Evolutionary conservation across 2,329 filamentous ascomycete species (phyloP).

Genomic region (Fusarium sp.): DNA sequence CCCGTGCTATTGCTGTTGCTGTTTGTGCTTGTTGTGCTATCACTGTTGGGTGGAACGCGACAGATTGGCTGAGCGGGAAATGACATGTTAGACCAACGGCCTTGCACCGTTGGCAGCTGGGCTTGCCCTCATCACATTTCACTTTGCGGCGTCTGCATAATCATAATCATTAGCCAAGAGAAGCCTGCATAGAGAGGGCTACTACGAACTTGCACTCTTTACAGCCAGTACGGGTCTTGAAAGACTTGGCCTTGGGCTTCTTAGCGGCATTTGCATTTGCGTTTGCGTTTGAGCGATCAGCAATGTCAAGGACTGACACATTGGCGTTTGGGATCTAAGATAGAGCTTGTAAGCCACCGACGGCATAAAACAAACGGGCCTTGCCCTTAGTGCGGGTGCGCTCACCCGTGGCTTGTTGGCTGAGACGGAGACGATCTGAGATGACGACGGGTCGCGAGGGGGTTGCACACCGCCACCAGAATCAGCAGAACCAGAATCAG

Average conservation of each 20-base stretch:
- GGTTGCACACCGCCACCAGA: background rate
- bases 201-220: constrained; percentile 39
- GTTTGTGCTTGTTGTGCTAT: background rate
- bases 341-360: background rate
- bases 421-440: background rate
- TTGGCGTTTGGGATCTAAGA: constrained; percentile 18
- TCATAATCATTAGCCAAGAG: background rate
- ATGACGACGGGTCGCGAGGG: background rate
- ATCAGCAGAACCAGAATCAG: background rate
- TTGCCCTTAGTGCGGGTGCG: background rate
- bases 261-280: background rate
- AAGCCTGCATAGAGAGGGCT: background rate
- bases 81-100: constrained; percentile 22
- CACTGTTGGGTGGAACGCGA: background rate
- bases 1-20: background rate
- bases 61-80: constrained; percentile 13
- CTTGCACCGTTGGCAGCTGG: constrained; percentile 31
- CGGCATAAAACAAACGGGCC: background rate
- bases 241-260: constrained; percentile 25
- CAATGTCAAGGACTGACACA: constrained; percentile 24
- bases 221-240: constrained; percentile 37
- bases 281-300: constrained; percentile 11
- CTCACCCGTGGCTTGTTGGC: constrained; percentile 1
- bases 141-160: constrained; percentile 37
- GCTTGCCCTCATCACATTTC: constrained; percentile 41